A percentile compares a stretch with the other conserved stretches of the same genome.
Evolutionary conservation across 352 stramenopile genomes (phyloP).

Genomic region (Globisporangium heterothallicum): DNA sequence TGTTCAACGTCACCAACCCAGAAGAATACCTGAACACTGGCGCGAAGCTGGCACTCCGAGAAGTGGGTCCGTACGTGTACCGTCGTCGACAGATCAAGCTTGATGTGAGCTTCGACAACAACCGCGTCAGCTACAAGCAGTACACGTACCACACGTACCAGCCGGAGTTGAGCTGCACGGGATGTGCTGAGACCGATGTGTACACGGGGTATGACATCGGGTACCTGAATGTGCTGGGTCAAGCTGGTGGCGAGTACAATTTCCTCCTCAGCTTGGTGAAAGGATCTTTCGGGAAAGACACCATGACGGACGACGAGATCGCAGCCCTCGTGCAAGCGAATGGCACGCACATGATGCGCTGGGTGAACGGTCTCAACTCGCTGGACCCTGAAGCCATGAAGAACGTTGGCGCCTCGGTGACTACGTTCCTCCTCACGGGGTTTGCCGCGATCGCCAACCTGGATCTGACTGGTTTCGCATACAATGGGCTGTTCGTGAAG

Average conservation of each 20-base stretch:
- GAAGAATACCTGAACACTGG: conserved; percentile 23
- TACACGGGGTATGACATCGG: conserved; percentile 12
- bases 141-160: conserved; percentile 68
- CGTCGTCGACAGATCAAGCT: conserved; percentile 25
- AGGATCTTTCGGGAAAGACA: conserved; percentile 4
- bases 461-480: conserved; percentile 35
- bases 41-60: conserved; percentile 18
- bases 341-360: conserved; percentile 18
- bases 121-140: conserved; percentile 43
- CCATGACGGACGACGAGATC: background rate
- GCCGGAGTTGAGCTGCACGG: conserved; percentile 1
- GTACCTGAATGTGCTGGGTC: conserved; percentile 14
- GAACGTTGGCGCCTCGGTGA: conserved; percentile 29
- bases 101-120: conserved; percentile 12
- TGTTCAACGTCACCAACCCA: conserved; percentile 25
- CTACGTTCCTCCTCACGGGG: conserved; percentile 32
- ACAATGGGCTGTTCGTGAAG: conserved; percentile 54
- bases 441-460: conserved; percentile 28
- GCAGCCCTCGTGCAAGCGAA: conserved; percentile 2
- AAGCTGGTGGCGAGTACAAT: conserved; percentile 7
- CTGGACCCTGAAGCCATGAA: conserved; percentile 39
- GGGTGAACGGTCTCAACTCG: conserved; percentile 57
- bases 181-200: conserved; percentile 8
- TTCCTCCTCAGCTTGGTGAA: conserved; percentile 13
- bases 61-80: conserved; percentile 27